Evolutionary conservation across 2,329 filamentous ascomycete genomes (phyloP).

Genomic region (Fusarium palustre): DNA sequence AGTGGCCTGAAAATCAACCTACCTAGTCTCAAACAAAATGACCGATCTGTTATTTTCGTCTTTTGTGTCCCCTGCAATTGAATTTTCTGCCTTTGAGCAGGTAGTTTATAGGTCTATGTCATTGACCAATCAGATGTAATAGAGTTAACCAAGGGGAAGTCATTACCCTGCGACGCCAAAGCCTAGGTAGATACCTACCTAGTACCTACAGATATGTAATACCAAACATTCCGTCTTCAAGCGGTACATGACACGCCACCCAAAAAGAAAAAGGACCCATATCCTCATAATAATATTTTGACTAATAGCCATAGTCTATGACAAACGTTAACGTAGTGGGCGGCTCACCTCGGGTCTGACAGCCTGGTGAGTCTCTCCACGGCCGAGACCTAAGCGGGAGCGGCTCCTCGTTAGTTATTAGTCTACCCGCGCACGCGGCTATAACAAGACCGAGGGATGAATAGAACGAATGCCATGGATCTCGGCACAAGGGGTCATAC

Average conservation of each 20-base stretch:
- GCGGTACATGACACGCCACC: neutral
- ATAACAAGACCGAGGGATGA: neutral
- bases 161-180: neutral
- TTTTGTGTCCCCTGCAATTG: neutral
- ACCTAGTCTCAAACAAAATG: neutral
- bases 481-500: slow-evolving; percentile 24
- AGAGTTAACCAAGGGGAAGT: neutral
- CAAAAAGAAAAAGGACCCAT: neutral
- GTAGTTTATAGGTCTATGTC: neutral
- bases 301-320: neutral
- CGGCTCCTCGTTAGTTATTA: neutral
- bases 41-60: neutral
- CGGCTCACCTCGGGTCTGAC: slow-evolving; percentile 34
- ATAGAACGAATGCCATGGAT: slow-evolving; percentile 6
- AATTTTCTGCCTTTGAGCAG: neutral
- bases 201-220: too few relatives aligned
- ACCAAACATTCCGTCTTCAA: neutral
- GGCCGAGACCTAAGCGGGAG: neutral
- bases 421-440: neutral
- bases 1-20: neutral
- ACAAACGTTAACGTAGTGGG: slow-evolving; percentile 7
- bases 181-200: too few relatives aligned
- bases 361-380: neutral
- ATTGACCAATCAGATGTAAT: neutral
- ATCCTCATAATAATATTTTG: neutral